phyloP scores from a whole-genome alignment of 2,329 filamentous ascomycete species.

The Bipolaris bicolor region DNA sequence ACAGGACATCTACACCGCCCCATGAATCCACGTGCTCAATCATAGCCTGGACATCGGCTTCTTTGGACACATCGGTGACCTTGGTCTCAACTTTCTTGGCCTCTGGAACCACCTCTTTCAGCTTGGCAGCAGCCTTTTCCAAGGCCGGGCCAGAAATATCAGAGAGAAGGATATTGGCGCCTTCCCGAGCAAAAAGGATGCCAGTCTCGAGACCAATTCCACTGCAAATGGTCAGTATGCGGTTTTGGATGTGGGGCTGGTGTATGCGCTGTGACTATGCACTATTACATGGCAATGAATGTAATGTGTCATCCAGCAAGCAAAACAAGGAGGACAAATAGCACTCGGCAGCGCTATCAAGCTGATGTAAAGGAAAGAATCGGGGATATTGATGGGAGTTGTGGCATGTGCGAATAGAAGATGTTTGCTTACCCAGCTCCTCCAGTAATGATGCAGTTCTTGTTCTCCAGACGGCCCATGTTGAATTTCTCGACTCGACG shows the following conservation, averaged over 20 bases:
- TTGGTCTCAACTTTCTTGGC: conserved; percentile 65
- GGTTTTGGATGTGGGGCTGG: not conserved
- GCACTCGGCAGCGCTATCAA: not conserved
- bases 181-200: conserved; percentile 88
- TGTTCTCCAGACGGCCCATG: conserved; percentile 64
- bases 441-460: conserved; percentile 79
- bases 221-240: conserved; percentile 54
- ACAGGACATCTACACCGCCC: conserved; percentile 89
- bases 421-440: conserved; percentile 73
- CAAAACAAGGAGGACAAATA: not conserved
- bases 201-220: conserved; percentile 92
- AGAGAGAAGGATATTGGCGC: conserved; percentile 81
- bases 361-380: not conserved
- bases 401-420: not conserved
- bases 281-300: not conserved
- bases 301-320: not conserved
- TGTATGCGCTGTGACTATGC: not conserved
- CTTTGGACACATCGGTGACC: conserved; percentile 83
- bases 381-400: conserved; percentile 1
- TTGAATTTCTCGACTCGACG: conserved; percentile 33
- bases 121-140: conserved; percentile 75
- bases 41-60: conserved; percentile 75
- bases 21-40: conserved; percentile 78
- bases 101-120: conserved; percentile 72
- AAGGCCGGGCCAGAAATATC: conserved; percentile 83